phyloP scores from a whole-genome alignment of 768 basidiomycete species.

The Serendipita sp. region DNA sequence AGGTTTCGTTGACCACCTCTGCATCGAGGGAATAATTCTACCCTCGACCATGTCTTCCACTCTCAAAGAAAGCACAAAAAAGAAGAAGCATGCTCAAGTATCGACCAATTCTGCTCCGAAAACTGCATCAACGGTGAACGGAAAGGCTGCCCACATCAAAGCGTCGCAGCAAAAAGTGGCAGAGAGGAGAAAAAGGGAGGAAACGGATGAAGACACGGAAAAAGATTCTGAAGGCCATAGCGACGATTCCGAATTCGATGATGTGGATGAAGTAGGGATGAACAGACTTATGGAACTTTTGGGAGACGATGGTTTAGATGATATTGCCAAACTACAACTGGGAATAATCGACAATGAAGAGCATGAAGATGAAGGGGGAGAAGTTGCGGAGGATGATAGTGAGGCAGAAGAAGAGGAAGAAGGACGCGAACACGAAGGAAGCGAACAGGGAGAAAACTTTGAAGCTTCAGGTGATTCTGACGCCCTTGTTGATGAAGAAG shows the following conservation, averaged over 20 bases:
- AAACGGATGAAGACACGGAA: slow-evolving; percentile 19
- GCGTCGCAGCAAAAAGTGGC: too few relatives aligned
- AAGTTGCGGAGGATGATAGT: slow-evolving; percentile 9
- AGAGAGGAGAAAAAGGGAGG: too few relatives aligned
- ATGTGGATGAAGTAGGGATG: slow-evolving; percentile 43
- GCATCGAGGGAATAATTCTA: too few relatives aligned
- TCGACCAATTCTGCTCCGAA: too few relatives aligned
- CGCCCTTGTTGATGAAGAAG: slow-evolving; percentile 17
- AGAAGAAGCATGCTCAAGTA: too few relatives aligned
- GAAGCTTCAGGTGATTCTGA: slow-evolving; percentile 12
- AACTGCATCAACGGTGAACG: too few relatives aligned
- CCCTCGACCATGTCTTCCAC: too few relatives aligned
- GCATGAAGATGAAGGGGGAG: slow-evolving; percentile 12
- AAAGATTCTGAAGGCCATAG: slow-evolving; percentile 14
- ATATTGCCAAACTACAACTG: slow-evolving; percentile 45
- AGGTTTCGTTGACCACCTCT: too few relatives aligned
- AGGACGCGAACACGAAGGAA: too few relatives aligned
- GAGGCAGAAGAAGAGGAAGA: slow-evolving; percentile 8
- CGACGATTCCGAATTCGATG: slow-evolving; percentile 20
- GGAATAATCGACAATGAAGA: slow-evolving; percentile 22
- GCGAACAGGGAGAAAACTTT: too few relatives aligned
- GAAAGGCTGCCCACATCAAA: too few relatives aligned
- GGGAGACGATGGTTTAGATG: slow-evolving; percentile 51
- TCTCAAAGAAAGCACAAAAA: too few relatives aligned
- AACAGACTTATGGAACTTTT: slow-evolving; percentile 37